Conservation (phyloP, 768 basidiomycete species). For the Tylopilus rubrobrunneus region DNA sequence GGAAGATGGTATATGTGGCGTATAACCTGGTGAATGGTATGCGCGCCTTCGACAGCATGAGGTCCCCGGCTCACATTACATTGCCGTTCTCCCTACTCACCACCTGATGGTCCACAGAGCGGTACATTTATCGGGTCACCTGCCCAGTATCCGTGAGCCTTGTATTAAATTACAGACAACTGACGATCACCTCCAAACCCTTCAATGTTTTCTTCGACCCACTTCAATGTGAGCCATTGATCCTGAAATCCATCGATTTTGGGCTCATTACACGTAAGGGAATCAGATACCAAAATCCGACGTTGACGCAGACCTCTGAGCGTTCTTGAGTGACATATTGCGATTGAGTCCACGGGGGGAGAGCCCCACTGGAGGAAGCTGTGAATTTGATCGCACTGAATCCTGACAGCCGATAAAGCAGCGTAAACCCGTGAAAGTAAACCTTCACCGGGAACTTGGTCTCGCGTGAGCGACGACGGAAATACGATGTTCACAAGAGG, state of each 20-base stretch:
- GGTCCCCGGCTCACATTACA: too few relatives aligned
- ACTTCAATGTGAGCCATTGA: conserved; percentile 69
- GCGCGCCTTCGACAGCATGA: too few relatives aligned
- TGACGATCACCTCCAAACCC: conserved; percentile 56
- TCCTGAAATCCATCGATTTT: conserved; percentile 50
- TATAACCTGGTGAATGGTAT: too few relatives aligned
- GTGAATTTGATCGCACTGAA: neutral
- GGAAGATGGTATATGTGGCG: conserved; percentile 39
- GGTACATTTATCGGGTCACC: conserved; percentile 60
- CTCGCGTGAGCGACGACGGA: conserved; percentile 44
- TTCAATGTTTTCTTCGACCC: conserved; percentile 65
- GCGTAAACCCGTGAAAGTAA: conserved; percentile 75
- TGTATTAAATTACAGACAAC: neutral
- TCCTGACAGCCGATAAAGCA: neutral
- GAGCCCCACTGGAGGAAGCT: neutral
- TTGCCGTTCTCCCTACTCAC: neutral
- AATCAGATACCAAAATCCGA: conserved; percentile 73
- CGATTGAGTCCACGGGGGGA: conserved; percentile 39
- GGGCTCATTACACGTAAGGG: conserved; percentile 61
- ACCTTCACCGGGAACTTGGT: conserved; percentile 60
- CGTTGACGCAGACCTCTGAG: conserved; percentile 68
- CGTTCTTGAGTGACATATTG: conserved; percentile 61
- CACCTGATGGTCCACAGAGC: neutral
- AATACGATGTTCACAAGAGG: conserved; percentile 59
- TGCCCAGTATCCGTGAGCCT: conserved; percentile 21